phyloP scores from a whole-genome alignment of 371 early-diverging fungal species.

The Ecytonucleospora hepatopenaei region DNA sequence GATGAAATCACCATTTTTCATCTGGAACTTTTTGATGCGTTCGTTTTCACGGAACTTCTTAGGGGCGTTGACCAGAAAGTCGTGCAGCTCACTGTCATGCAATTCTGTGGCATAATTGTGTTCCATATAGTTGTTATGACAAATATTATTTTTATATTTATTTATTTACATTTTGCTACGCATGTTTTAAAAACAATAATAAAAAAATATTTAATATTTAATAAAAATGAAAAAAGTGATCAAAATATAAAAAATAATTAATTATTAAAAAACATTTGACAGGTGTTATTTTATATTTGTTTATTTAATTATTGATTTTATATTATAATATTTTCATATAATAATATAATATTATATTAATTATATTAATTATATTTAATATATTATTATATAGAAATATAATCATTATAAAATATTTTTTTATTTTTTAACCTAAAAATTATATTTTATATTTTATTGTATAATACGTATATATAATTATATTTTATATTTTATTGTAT shows the following conservation, averaged over 20 bases:
- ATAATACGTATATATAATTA: no score
- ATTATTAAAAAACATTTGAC: background rate
- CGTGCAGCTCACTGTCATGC: slow-evolving; percentile 56
- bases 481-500: no score
- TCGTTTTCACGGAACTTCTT: slow-evolving; percentile 57
- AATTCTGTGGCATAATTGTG: slow-evolving; percentile 46
- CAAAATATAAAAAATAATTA: background rate
- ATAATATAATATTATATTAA: no score
- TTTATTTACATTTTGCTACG: slow-evolving; percentile 1
- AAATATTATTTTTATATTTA: background rate
- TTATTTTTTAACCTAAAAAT: no score
- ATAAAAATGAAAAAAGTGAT: background rate
- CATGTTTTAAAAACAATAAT: slow-evolving; percentile 6
- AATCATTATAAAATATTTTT: no score
- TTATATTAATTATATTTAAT: no score
- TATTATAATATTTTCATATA: no score
- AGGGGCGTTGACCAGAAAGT: slow-evolving; percentile 56
- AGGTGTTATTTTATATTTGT: no score
- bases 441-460: no score
- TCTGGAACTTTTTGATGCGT: slow-evolving; percentile 56
- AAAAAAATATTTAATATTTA: background rate
- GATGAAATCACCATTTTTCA: slow-evolving; percentile 58
- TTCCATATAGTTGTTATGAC: slow-evolving; percentile 27
- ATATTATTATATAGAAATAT: no score
- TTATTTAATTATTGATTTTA: no score